Conservation (phyloP, 192 early-diverging fungal species). For the Coemansia furcata region DNA sequence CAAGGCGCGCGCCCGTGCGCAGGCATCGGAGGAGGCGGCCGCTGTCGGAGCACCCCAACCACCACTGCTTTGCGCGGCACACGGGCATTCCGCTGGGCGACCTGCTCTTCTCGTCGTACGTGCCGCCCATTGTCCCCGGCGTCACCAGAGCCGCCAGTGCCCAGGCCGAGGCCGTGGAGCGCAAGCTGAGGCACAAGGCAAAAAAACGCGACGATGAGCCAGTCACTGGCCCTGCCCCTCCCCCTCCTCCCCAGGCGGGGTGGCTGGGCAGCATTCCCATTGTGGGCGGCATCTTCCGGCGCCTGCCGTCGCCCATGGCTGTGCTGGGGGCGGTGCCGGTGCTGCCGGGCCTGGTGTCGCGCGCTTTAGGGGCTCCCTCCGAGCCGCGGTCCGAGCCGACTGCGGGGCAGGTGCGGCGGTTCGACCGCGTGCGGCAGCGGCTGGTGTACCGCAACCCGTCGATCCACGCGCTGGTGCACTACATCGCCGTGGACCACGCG, state of each 20-base stretch:
- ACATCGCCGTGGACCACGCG: slow-evolving; percentile 81
- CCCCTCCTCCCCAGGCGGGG: background rate
- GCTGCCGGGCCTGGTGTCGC: slow-evolving; percentile 31
- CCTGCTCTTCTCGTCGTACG: slow-evolving; percentile 68
- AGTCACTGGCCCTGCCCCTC: background rate
- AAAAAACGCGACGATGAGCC: background rate
- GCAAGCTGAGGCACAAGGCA: slow-evolving; percentile 28
- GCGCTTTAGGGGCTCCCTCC: slow-evolving; percentile 11
- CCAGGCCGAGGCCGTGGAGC: slow-evolving; percentile 37
- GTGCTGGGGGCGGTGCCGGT: slow-evolving; percentile 23
- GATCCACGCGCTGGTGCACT: slow-evolving; percentile 73
- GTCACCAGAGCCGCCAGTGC: slow-evolving; percentile 40
- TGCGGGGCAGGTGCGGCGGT: slow-evolving; percentile 32
- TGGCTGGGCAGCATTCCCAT: slow-evolving; percentile 42
- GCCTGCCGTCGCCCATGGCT: slow-evolving; percentile 29
- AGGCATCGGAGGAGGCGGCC: slow-evolving; percentile 23
- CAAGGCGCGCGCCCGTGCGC: slow-evolving; percentile 7
- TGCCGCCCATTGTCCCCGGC: slow-evolving; percentile 45
- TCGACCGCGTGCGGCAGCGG: slow-evolving; percentile 41
- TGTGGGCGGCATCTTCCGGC: slow-evolving; percentile 27
- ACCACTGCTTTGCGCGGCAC: slow-evolving; percentile 77
- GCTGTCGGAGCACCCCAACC: slow-evolving; percentile 57
- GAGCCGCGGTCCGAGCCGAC: slow-evolving; percentile 16
- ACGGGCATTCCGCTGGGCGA: slow-evolving; percentile 70
- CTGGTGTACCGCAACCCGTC: slow-evolving; percentile 56